Base-by-base conservation (phyloP, 805 yeast genomes). In the Wickerhamomyces sydowiorum region DNA sequence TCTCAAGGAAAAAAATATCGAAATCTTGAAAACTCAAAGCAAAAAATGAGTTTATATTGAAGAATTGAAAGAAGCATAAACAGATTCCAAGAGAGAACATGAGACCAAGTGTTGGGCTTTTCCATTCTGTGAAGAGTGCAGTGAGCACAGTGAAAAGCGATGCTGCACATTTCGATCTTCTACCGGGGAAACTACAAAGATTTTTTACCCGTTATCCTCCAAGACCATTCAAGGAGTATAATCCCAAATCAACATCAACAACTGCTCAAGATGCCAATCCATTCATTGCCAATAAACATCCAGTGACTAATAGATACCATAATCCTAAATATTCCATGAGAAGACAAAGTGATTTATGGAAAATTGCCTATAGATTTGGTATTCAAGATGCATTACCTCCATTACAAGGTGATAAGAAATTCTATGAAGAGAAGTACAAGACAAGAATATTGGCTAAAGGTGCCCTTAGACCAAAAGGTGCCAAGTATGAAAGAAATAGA, bases 131-230 rank as follows among this genome's bases (percentile, higher is more conserved):
- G 5, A 39, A 41, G 6, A 32, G 69, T 13, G 52, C 69, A 23
- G 62, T 65, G 48, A 32, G 6, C 23, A 17, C 22, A 5, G 13
- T 6, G 23, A 13, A 5, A 20, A 67, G 66, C 48, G 74, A 74
- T 29, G 43, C 49, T 14, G 56, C 62, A 15, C 60, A 61, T 31
- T 84, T 80, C 51, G 59, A 68, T 23, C 71, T 76, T 61, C 77
- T 89, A 33, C 97, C 96, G 17, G 67, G 62, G 39, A 75, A 73
- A 57, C 72, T 89, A 27, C 83, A 79, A 59, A 75, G 67, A 49
- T 90, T 89, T 64, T 89, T 90, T 67, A 70, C 77, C 38, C 82
- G 78, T 60, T 86, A 78, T 57, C 97, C 97, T 25, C 96, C 96
- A 8, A 67, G 82, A 19, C 91, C 89, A n/a, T 79, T 78, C 63